These are phyloP conservation scores for Trebouxia gelatinosa DNA, from an alignment of 163 green algal species.

Conservation along the genomic window DNA sequence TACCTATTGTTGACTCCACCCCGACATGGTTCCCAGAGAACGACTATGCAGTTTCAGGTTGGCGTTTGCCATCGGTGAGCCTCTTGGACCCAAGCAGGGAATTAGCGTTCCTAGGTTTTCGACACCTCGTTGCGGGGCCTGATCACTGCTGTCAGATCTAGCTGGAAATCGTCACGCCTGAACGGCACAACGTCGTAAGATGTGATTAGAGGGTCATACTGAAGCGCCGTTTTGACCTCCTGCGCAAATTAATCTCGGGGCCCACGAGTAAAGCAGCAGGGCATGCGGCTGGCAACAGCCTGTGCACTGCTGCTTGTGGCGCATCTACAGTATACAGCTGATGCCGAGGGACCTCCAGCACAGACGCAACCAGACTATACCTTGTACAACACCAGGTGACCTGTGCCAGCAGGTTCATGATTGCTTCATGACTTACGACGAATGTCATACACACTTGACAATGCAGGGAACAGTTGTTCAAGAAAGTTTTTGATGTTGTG, in stretches of 20 bases:
- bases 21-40: background rate
- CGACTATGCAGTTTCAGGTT: too few species aligned
- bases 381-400: slow-evolving; percentile 27
- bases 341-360: background rate
- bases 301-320: background rate
- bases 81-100: too few species aligned
- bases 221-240: too few species aligned
- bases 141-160: too few species aligned
- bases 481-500: slow-evolving; percentile 54
- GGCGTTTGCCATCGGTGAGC: too few species aligned
- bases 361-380: slow-evolving; percentile 27
- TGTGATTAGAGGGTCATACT: background rate
- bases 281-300: too few species aligned
- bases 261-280: too few species aligned
- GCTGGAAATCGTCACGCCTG: background rate
- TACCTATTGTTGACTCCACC: background rate
- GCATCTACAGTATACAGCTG: background rate
- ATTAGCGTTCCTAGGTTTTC: too few species aligned
- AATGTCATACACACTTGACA: background rate
- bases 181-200: background rate
- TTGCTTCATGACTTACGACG: background rate
- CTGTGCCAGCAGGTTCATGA: background rate
- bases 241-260: too few species aligned
- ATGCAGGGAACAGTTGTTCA: slow-evolving; percentile 56
- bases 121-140: too few species aligned